phyloP scores from a whole-genome alignment of 495 filamentous ascomycete species.

The Trichoderma virens region DNA sequence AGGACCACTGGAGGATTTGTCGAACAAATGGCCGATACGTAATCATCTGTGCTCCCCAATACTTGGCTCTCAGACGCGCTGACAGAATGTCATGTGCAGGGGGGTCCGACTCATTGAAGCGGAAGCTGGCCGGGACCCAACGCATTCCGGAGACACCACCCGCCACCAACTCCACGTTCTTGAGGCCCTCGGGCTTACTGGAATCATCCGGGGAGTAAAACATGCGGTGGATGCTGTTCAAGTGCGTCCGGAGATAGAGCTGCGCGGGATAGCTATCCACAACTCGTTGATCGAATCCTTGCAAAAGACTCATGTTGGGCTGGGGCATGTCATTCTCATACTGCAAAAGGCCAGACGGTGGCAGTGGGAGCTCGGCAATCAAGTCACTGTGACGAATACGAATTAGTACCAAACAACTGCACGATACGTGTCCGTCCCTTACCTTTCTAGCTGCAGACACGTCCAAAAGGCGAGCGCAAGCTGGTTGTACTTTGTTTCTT shows the following conservation, averaged over 20 bases:
- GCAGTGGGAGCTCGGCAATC: constrained; percentile 77
- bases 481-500: constrained; percentile 42
- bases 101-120: constrained; percentile 59
- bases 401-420: constrained; percentile 3
- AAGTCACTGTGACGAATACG: constrained; percentile 59
- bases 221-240: constrained; percentile 76
- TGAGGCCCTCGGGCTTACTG: constrained; percentile 7
- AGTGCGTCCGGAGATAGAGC: constrained; percentile 72
- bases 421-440: constrained; percentile 12
- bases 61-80: constrained; percentile 85
- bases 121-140: constrained; percentile 35
- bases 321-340: constrained; percentile 61
- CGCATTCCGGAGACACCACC: constrained; percentile 32
- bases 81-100: constrained; percentile 70
- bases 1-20: constrained; percentile 48
- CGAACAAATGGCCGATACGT: constrained; percentile 77
- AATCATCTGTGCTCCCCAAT: constrained; percentile 86
- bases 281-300: constrained; percentile 40
- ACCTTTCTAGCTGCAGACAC: constrained; percentile 90
- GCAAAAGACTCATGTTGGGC: constrained; percentile 44
- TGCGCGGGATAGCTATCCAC: constrained; percentile 81
- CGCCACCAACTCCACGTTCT: constrained; percentile 45
- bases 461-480: constrained; percentile 86
- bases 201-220: constrained; percentile 59
- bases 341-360: constrained; percentile 69